Evolutionary conservation across 768 basidiomycete genomes (phyloP), one percentile per base, ranked within the genome.

Genomic region (Termitomyces sp.): DNA sequence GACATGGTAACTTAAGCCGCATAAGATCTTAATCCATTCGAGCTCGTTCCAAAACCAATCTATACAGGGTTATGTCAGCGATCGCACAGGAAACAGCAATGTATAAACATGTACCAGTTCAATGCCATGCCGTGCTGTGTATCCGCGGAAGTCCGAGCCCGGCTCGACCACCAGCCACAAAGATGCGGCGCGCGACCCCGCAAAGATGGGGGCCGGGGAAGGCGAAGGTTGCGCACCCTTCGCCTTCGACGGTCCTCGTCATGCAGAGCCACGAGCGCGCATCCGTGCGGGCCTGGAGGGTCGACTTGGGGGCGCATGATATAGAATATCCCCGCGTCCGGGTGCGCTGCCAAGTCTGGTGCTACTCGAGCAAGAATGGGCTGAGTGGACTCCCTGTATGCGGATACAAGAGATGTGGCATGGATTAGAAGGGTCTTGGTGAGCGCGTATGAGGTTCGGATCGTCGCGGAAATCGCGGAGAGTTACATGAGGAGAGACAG

Each of bases 291-390:
- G 9, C 14, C 33, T 50, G 49, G 33, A 34, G 49, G 49, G 49
- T 34, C 33, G 20, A 37, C 32, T 37, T 36, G 49, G 34, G 34
- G 48, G 32, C 48, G 48, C 48, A 24, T 50, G 48, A 50, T 50
- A 50, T 36, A 36, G 24, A 50, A 50, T 50, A 50, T 50, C 48
- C 48, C 48, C 48, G 48, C 48, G 48, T 50, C 33, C 48, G 48
- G 48, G 48, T 50, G 32, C 33, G 33, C 33, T 34, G 48, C 33
- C 48, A 33, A 50, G 48, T 50, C 48, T 33, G 48, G 48, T 50
- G 48, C 48, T 50, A 50, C 33, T 34, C 48, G 48, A 50, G 48
- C 48, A 24, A 18, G 5, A 36, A 24, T 36, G 48, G 48, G 33
- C 20, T 12, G 16, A 33, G n/a, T 16, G 48, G 48, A 50, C 48